Conservation (phyloP, 2,329 filamentous ascomycete genomes). For the Colletotrichum sp. region DNA sequence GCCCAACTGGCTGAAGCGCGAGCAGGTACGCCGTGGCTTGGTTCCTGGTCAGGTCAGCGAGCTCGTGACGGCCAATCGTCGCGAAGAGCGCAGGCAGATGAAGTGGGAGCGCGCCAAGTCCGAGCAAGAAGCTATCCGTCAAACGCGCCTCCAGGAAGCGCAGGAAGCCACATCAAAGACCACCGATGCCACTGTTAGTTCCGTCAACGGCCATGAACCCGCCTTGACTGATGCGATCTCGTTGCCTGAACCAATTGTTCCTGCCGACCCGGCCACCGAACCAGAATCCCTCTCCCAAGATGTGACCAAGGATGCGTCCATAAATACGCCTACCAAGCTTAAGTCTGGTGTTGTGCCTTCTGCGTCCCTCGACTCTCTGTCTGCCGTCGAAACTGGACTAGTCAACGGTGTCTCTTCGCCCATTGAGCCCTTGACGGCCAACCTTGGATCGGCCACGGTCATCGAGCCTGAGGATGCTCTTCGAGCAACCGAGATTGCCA, state of each 20-base stretch:
- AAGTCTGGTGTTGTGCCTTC: background rate
- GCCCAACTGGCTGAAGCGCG: conserved; percentile 87
- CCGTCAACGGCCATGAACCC: background rate
- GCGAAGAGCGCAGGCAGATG: conserved; percentile 80
- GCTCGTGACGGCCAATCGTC: conserved; percentile 75
- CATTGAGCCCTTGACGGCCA: background rate
- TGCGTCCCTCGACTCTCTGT: background rate
- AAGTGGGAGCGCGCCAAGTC: conserved; percentile 92
- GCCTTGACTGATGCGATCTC: background rate
- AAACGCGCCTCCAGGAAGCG: conserved; percentile 60
- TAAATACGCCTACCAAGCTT: background rate
- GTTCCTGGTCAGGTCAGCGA: conserved; percentile 76
- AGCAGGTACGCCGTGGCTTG: conserved; percentile 74
- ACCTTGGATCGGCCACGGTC: background rate
- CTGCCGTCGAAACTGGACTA: background rate
- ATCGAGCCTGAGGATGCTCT: background rate
- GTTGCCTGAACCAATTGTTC: background rate
- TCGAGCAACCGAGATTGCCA: background rate
- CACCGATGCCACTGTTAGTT: background rate
- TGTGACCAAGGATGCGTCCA: background rate
- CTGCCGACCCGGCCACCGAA: background rate
- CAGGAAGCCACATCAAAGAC: conserved; percentile 5
- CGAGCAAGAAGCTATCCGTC: conserved; percentile 83
- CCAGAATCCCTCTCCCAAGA: background rate
- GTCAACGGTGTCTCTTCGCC: background rate